These are phyloP conservation scores for Chlorella variabilis DNA, from an alignment of 163 green algal genomes.

Conservation along the genomic window DNA sequence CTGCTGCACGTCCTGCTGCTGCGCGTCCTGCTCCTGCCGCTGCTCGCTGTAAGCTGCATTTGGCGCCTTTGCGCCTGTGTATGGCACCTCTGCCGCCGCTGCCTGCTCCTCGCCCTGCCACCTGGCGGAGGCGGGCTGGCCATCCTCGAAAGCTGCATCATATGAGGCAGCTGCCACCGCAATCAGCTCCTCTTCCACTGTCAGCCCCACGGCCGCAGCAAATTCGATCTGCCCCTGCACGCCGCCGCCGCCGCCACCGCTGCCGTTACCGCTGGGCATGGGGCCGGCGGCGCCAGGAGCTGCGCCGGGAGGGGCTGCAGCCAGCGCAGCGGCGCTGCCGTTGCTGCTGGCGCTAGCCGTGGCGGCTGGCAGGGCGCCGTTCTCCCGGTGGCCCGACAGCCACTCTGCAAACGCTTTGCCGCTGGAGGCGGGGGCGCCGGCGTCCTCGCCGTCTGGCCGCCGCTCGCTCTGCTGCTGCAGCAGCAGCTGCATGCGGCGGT, in stretches of 20 bases:
- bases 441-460: not conserved
- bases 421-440: not conserved
- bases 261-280: not conserved
- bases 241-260: not conserved
- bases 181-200: not conserved
- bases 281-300: not conserved
- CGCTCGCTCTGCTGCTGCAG: conserved; percentile 23
- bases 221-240: conserved; percentile 35
- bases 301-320: too few relatives aligned
- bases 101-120: too few relatives aligned
- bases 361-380: not conserved
- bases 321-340: too few relatives aligned
- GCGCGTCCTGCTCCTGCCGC: conserved; percentile 21
- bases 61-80: too few relatives aligned
- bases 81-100: too few relatives aligned
- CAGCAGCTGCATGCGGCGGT: conserved; percentile 46
- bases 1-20: conserved; percentile 3
- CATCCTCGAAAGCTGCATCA: not conserved
- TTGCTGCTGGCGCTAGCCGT: not conserved
- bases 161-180: not conserved
- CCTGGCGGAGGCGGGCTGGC: too few relatives aligned
- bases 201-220: conserved; percentile 14
- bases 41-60: conserved; percentile 1
- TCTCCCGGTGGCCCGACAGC: conserved; percentile 27
- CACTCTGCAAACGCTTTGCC: conserved; percentile 21